Conservation (phyloP, 108 stramenopile species). For the Cyclotella kingstonii region DNA sequence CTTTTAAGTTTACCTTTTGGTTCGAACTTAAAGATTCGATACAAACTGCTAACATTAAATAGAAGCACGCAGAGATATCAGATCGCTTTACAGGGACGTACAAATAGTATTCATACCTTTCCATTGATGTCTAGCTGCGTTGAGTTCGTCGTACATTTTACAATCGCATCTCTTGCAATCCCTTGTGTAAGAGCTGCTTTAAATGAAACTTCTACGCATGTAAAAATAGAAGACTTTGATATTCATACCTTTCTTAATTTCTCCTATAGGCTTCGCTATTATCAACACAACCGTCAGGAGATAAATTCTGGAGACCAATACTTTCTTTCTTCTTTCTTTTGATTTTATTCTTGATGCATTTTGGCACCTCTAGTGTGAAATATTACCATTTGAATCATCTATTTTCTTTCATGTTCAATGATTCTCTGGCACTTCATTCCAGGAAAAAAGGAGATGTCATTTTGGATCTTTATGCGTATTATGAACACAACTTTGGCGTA, state of each 20-base stretch:
- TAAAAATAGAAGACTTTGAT: neutral
- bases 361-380: neutral
- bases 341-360: conserved; percentile 1
- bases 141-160: conserved; percentile 13
- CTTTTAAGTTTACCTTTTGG: conserved; percentile 21
- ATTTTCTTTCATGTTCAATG: conserved; percentile 23
- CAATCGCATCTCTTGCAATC: conserved; percentile 10
- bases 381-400: conserved; percentile 26
- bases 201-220: neutral
- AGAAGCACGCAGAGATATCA: neutral
- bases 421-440: neutral
- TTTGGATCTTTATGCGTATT: conserved; percentile 23
- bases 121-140: neutral
- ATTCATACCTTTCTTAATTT: neutral
- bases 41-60: neutral
- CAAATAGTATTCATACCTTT: conserved; percentile 9
- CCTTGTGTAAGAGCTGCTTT: conserved; percentile 20
- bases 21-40: conserved; percentile 20
- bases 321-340: conserved; percentile 18
- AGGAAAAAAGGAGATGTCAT: neutral
- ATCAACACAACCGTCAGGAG: conserved; percentile 1
- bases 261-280: conserved; percentile 13
- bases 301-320: neutral
- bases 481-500: conserved; percentile 30
- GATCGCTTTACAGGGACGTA: conserved; percentile 13